phyloP scores from a whole-genome alignment of 768 basidiomycete genomes.

The Psilocybe sp. region DNA sequence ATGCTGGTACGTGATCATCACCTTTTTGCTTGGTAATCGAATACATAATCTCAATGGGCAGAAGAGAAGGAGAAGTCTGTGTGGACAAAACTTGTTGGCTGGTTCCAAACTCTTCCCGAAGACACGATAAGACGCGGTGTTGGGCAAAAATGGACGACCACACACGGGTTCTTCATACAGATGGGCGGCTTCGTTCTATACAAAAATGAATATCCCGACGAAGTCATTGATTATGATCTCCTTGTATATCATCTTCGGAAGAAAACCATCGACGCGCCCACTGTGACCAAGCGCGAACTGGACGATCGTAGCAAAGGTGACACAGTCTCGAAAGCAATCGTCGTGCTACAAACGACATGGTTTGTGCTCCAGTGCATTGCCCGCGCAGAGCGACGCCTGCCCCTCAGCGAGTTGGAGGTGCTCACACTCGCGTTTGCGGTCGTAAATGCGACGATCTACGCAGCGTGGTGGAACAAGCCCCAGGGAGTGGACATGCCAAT shows the following conservation, averaged over 20 bases:
- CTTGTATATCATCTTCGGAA: conserved; percentile 1
- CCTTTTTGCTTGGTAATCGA: background rate
- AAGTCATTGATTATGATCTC: background rate
- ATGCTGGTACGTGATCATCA: background rate
- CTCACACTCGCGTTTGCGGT: too few relatives aligned
- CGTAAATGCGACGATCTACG: too few relatives aligned
- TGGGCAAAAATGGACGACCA: conserved; percentile 4
- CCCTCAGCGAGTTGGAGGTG: conserved; percentile 29
- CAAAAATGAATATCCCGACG: background rate
- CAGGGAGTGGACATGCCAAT: too few relatives aligned
- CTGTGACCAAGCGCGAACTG: conserved; percentile 17
- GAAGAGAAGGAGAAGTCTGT: background rate
- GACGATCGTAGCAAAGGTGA: conserved; percentile 31
- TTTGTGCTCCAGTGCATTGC: conserved; percentile 26
- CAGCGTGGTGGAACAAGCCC: too few relatives aligned
- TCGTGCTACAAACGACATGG: conserved; percentile 28
- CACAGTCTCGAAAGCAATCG: conserved; percentile 24
- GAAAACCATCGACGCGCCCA: conserved; percentile 4
- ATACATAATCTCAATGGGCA: background rate
- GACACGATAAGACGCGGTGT: background rate
- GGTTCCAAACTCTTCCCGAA: background rate
- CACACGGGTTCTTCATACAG: conserved; percentile 7
- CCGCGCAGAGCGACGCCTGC: conserved; percentile 17
- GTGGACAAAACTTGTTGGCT: background rate
- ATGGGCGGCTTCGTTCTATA: conserved; percentile 12